Evolutionary conservation across 1,284 basidiomycete genomes (phyloP), one percentile per base, ranked within the genome.

Genomic region (Ganoderma leucocontextum): DNA sequence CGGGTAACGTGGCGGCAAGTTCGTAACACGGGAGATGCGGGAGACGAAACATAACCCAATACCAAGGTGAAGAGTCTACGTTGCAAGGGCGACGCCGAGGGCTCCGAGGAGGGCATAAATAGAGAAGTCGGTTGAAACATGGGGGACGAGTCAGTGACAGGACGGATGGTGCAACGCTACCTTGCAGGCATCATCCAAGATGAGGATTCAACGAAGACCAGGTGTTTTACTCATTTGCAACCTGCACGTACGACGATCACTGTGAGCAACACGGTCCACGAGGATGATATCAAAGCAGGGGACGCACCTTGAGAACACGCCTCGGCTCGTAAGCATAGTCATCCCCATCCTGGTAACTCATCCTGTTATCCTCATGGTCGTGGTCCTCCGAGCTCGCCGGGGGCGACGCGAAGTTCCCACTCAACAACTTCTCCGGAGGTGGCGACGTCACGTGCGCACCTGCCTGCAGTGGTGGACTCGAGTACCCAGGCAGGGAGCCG

Each of bases 231-330:
- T 74, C 72, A 42, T 74, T 74, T 29, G 72, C 72, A 36, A 74
- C 72, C 72, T 74, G 33, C 5, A 66, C 19, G 13, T 12, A 7
- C 15, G 10, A 33, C 57, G 25, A 15, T 8, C 19, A 10, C 3
- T 38, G 17, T 19, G 44, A 42, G 47, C 44, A 67, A n/a, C 22
- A 33, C 53, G 17, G 13, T 19, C 25, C 15, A 55, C 12, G 6
- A n/a, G 6, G n/a, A 17, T 2, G 19, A 58, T 10, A 55, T 33
- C 25, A 29, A 19, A 33, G n/a, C 29, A 29, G 19, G 29, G 38
- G 12, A 73, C 81, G 47, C 55, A 86, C 85, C 83, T 85, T 85
- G 62, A 87, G 75, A 57, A 86, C 83, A 69, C 83, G 69, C 62
- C 73, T 64, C 70, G 70, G 78, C 70, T 75, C 80, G 68, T 78